Conservation (phyloP, 176 grass and related monocot genomes). For the Eragrostis curvula region DNA sequence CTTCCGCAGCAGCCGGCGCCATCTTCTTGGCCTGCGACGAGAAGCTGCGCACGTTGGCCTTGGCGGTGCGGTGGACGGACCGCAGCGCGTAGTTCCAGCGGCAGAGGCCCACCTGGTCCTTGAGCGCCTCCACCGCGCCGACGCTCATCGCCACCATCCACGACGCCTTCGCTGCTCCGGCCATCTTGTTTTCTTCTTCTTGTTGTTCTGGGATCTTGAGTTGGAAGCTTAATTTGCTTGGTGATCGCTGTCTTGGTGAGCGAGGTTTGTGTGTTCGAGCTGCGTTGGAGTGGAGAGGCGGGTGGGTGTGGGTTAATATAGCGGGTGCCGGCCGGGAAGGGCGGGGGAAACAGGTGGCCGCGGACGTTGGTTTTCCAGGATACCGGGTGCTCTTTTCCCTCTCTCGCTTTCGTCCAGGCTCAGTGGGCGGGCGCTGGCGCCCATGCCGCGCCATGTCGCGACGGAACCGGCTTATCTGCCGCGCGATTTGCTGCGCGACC, state of each 20-base stretch:
- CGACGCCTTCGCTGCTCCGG: conserved; percentile 45
- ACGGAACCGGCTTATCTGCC: not conserved
- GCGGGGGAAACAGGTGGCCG: conserved; percentile 31
- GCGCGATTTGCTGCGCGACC: not conserved
- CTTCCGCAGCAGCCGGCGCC: conserved; percentile 3
- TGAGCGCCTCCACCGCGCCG: conserved; percentile 67
- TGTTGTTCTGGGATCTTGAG: not conserved
- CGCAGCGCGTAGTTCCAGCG: conserved; percentile 75
- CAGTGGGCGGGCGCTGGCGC: not conserved
- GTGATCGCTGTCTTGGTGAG: not conserved
- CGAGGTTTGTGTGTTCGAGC: not conserved
- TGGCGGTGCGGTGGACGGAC: conserved; percentile 48
- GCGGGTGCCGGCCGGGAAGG: no score
- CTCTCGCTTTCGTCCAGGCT: not conserved
- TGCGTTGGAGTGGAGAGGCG: not conserved
- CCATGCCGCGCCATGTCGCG: not conserved
- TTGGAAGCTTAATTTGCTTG: not conserved
- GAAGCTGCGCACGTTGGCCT: conserved; percentile 26
- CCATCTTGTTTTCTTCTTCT: conserved; percentile 9
- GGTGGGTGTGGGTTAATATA: conserved; percentile 14
- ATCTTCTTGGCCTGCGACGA: conserved; percentile 37
- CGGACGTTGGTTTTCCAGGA: conserved; percentile 27
- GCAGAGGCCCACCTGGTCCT: conserved; percentile 69
- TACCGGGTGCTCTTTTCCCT: conserved; percentile 11
- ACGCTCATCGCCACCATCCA: conserved; percentile 69